Base-by-base conservation (phyloP, 495 filamentous ascomycete species). In the Tuber indicum region DNA sequence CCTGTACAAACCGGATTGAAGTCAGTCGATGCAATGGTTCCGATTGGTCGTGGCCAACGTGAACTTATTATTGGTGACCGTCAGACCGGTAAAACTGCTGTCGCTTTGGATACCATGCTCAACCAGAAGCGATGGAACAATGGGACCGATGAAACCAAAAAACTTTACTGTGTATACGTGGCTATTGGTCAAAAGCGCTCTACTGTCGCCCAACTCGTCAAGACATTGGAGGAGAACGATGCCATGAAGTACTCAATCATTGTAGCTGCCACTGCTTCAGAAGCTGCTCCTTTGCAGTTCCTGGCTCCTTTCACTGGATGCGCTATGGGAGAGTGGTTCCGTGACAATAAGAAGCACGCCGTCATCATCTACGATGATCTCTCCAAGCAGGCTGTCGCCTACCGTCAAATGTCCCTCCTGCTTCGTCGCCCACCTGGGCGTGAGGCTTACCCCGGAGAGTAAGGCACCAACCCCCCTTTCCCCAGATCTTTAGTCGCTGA, bases 1-100 rank as follows among this genome's bases (percentile, higher is more conserved):
- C 96, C 96, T 76, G 96, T 99, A 75, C 96, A 99, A 91, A 99
- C 96, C 85, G 96, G 96, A 87, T 91, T 99, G 81, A 99, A 98
- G 90, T 97, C 94, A 85, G 90, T 99, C 89, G 96, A 99, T 86
- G 94, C 96, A 85, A 99, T 99, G 96, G 96, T 99, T 78, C 96
- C 96, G 84, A 98, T 99, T 84, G 96, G 96, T 85, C 96, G 96
- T 94, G 96, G 96, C 84, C 96, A 99, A 89, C 96, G 96, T 93
- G 96, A 99, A 88, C 89, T 99, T 88, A 98, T 99, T 87, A 99
- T 99, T 88, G 96, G 96, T 87, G 96, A 99, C 87, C 96, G 96
- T 92, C 96, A 99, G 88, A 99, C 96, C 82, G 96, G 96, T 87
- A 99, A 99, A 92, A 99, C 96, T 85, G 96, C 96, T 84, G 96